Percentiles rank a stretch among this genome's conserved stretches.
Evolutionary conservation across 306 rosid genomes (phyloP).

Genomic region (Calophaca sinica): DNA sequence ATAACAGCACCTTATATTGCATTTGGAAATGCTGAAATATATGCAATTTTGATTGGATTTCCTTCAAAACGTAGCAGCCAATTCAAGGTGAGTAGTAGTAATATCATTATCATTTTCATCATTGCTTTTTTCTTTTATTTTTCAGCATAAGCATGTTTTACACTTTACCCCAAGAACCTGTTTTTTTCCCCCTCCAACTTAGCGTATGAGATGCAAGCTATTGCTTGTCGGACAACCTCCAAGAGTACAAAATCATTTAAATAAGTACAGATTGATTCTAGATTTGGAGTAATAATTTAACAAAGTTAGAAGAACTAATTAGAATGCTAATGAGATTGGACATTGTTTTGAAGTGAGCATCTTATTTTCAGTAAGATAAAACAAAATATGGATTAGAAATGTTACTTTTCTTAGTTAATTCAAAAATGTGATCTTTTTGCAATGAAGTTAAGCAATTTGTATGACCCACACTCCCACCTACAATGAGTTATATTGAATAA

Average conservation of each 20-base stretch:
- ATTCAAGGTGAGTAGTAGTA: no score
- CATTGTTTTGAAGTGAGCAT: constrained; percentile 39
- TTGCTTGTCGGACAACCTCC: constrained; percentile 42
- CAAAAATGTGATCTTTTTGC: constrained; percentile 37
- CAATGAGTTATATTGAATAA: no score
- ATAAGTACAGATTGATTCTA: constrained; percentile 25
- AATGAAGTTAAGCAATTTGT: constrained; percentile 39
- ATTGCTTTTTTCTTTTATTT: no score
- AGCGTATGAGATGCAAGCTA: constrained; percentile 47
- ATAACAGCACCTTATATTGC: no score
- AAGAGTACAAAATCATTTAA: constrained; percentile 19
- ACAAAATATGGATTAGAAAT: constrained; percentile 36
- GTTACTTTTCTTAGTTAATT: constrained; percentile 32
- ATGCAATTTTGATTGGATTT: no score
- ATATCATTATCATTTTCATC: no score
- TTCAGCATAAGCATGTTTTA: no score
- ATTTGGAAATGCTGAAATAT: no score
- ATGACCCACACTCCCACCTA: no score
- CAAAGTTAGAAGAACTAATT: constrained; percentile 12
- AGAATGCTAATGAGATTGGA: constrained; percentile 22
- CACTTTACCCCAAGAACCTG: constrained; percentile 50
- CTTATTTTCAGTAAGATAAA: constrained; percentile 13
- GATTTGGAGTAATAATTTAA: constrained; percentile 33
- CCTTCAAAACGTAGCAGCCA: no score
- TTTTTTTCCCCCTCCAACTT: constrained; percentile 45